Evolutionary conservation across 768 basidiomycete genomes (phyloP), one percentile per base, ranked within the genome.

Genomic region (Dictyophora rubrovolvata): DNA sequence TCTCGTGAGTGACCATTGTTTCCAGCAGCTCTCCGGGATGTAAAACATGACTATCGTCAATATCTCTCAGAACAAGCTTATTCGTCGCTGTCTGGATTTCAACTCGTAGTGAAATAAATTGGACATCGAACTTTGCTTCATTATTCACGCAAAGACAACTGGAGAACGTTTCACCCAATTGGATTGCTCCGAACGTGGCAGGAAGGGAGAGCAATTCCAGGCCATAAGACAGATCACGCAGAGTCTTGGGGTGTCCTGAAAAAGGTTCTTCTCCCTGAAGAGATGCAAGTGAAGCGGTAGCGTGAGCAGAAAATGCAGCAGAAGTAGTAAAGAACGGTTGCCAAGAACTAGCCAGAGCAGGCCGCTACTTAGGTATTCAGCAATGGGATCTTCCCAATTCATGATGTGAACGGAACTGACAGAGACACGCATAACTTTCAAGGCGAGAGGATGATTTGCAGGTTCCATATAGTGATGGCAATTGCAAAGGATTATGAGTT

Each of bases 341-440:
- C 87, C 89, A 91, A 70, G 85, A 79, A 63, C 77, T 80, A 2
- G 86, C 83, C 53, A 92, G 70, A 54, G 84, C 77, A 18, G 89
- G 89, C 63, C 87, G 79, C 88, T 90, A 67, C 52, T 64, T 22
- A 28, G 48, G 28, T 33, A 56, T 53, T 54, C 49, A 58, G 20
- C 48, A 60, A 28, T 52, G 59, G 55, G 56, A 48, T 57, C 60
- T 42, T 28, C 46, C 48, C 49, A 56, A 48, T 5, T 17, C 12
- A 17, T 37, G 55, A 33, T 46, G 5, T 59, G 49, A 53, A 8
- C 54, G 22, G 53, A 46, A 83, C 88, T 71, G 73, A 92, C 89
- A 69, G 89, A 91, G 60, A 89, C 80, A 56, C 89, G 81, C 86
- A 92, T 92, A 59, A 91, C 89, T 70, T 92, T 92, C 64, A 92